phyloP scores from a whole-genome alignment of 768 basidiomycete genomes.

The Amanita pallidorosea region DNA sequence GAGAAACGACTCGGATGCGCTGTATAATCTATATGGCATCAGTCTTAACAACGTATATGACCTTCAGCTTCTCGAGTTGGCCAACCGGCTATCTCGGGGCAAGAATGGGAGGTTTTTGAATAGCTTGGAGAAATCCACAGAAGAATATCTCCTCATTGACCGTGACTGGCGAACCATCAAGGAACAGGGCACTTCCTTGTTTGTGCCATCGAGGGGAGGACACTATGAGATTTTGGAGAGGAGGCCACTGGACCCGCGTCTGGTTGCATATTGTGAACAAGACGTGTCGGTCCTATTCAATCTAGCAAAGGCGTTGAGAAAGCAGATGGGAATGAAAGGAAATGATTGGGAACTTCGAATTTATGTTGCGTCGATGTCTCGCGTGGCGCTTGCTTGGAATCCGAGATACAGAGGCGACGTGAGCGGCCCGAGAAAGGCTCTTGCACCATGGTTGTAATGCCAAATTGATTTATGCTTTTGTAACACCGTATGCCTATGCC shows the following conservation, averaged over 20 bases:
- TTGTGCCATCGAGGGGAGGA: slow-evolving; percentile 18
- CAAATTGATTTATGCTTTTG: background rate
- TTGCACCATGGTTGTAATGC: slow-evolving; percentile 6
- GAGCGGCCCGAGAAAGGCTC: slow-evolving; percentile 5
- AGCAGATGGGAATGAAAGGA: slow-evolving; percentile 8
- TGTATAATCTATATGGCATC: slow-evolving; percentile 18
- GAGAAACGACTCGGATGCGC: slow-evolving; percentile 22
- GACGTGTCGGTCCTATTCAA: slow-evolving; percentile 8
- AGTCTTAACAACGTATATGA: slow-evolving; percentile 19
- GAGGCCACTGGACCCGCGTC: slow-evolving; percentile 7
- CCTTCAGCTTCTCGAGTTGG: slow-evolving; percentile 22
- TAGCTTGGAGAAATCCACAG: slow-evolving; percentile 15
- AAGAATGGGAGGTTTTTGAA: slow-evolving; percentile 12
- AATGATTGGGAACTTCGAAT: slow-evolving; percentile 5
- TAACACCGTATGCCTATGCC: too few species aligned
- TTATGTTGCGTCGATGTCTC: slow-evolving; percentile 1
- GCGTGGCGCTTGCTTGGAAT: slow-evolving; percentile 5
- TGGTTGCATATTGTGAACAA: slow-evolving; percentile 10
- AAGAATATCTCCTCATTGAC: slow-evolving; percentile 15
- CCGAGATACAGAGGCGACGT: slow-evolving; percentile 1
- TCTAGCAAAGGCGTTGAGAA: slow-evolving; percentile 5
- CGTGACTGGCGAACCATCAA: slow-evolving; percentile 18
- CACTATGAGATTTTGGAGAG: slow-evolving; percentile 10
- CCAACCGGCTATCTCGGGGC: slow-evolving; percentile 14
- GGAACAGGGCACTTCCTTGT: slow-evolving; percentile 18